Conservation (phyloP, 129 eudicot genomes). For the Tanacetum coccineum region DNA sequence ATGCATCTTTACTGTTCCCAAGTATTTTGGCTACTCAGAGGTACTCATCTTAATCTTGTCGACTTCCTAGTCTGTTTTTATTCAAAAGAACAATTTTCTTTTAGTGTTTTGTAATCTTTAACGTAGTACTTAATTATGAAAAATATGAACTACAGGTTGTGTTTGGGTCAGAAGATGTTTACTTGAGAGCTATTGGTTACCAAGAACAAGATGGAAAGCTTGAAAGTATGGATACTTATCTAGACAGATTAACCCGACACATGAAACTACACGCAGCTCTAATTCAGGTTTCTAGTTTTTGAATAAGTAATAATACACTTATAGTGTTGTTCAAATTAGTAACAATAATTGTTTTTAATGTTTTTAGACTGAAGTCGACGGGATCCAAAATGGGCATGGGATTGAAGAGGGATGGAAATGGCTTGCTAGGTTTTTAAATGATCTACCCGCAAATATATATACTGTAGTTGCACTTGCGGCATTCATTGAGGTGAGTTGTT, state of each 20-base stretch:
- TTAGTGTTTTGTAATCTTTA: not conserved
- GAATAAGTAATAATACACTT: not conserved
- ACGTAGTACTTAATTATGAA: not conserved
- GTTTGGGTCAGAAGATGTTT: slow-evolving; percentile 58
- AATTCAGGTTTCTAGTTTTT: slow-evolving; percentile 64
- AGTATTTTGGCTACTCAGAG: slow-evolving; percentile 74
- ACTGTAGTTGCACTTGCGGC: slow-evolving; percentile 68
- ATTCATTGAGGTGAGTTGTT: slow-evolving; percentile 60
- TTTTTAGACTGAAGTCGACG: too few relatives aligned
- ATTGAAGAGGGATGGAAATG: slow-evolving; percentile 89
- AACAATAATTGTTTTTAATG: too few relatives aligned
- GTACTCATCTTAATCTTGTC: slow-evolving; percentile 33
- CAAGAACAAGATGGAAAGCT: slow-evolving; percentile 74
- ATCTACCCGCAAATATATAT: slow-evolving; percentile 64
- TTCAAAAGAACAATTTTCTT: too few relatives aligned
- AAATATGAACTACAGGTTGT: slow-evolving; percentile 33
- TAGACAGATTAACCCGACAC: slow-evolving; percentile 38
- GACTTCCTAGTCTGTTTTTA: too few relatives aligned
- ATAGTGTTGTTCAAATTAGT: not conserved
- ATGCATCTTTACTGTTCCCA: slow-evolving; percentile 89
- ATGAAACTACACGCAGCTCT: slow-evolving; percentile 88
- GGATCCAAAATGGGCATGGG: slow-evolving; percentile 41
- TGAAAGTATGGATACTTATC: slow-evolving; percentile 51
- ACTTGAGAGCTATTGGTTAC: slow-evolving; percentile 68
- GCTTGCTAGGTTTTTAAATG: slow-evolving; percentile 88